Conservation (phyloP, 2,329 filamentous ascomycete species). For the Botryosphaeria dothidea region DNA sequence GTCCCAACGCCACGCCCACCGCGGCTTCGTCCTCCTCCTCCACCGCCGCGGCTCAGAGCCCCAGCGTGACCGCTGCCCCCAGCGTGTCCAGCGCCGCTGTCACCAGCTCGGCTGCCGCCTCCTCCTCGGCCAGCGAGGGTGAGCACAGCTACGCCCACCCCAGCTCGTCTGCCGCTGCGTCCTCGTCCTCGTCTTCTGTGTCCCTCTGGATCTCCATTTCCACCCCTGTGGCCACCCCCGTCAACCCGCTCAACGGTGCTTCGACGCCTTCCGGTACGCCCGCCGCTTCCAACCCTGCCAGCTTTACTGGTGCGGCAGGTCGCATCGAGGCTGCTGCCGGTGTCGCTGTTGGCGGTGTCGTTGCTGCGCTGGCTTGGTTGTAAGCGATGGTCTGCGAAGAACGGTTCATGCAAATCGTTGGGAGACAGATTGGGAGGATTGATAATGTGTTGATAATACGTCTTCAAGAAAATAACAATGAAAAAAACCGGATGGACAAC, state of each 20-base stretch:
- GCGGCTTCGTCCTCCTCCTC: constrained; percentile 6
- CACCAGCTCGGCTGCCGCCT: constrained; percentile 15
- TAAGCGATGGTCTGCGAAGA: constrained; percentile 22
- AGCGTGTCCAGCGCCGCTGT: constrained; percentile 13
- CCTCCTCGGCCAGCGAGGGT: constrained; percentile 1
- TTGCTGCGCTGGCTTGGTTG: constrained; percentile 25
- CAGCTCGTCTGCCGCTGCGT: neutral
- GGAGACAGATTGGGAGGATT: neutral
- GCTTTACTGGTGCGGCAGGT: constrained; percentile 24
- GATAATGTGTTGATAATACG: neutral
- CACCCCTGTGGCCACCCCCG: neutral
- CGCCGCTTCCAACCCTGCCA: constrained; percentile 3
- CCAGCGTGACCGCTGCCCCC: constrained; percentile 14
- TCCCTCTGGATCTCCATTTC: neutral
- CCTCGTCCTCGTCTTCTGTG: neutral
- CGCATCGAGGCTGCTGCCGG: constrained; percentile 11
- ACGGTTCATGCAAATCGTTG: too few species aligned
- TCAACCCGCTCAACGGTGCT: neutral
- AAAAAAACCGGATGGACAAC: neutral
- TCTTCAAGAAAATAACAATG: neutral
- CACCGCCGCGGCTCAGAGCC: constrained; percentile 11
- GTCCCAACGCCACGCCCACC: constrained; percentile 16
- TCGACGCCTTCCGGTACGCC: neutral
- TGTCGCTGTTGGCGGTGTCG: constrained; percentile 21
- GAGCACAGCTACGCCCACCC: neutral